Evolutionary conservation across 768 basidiomycete genomes (phyloP), one percentile per base, ranked within the genome.

Genomic region (Panellus pusillus): DNA sequence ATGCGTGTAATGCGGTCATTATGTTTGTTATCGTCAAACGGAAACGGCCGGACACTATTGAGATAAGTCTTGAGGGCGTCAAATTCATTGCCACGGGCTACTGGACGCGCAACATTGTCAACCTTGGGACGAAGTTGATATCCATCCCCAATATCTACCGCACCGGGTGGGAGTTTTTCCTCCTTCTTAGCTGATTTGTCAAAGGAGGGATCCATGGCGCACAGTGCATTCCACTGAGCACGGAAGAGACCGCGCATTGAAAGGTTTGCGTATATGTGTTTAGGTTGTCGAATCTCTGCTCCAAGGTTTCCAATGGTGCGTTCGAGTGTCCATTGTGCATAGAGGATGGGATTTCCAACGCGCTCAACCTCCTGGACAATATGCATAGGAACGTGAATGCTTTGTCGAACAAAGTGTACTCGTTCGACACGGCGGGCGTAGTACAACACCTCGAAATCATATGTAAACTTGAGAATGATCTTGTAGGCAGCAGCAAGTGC

Each of bases 321-420:
- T 37, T 70, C 68, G 52, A 72, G 63, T 1, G 62, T 66, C 63
- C 64, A 72, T 41, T 71, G 67, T 11, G 70, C 44, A 28, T 52
- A 59, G 27, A 50, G 63, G 17, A 59, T 56, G 4, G 50, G 47
- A 1, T 65, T 64, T 1, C 71, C 64, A 15, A 60, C 54, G 4
- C 58, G 52, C 15, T 50, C 24, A 5, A 55, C 54, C 47, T 72
- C 65, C 2, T 52, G 27, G 4, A 52, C 61, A 1, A 67, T 31
- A 48, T 74, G 72, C 8, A 49, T 9, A 1, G 65, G 42, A 13
- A 58, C 52, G 46, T 74, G 73, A 2, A 71, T 50, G 19, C 55
- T 54, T 0, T 64, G 71, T 1, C 55, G 24, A 15, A 68, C 37
- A 37, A 74, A 65, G 24, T 74, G 71, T 8, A 74, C n/a, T 0